These are phyloP conservation scores for Rhinocladiella similis DNA, from an alignment of 2,329 filamentous ascomycete species.

Conservation along the genomic window DNA sequence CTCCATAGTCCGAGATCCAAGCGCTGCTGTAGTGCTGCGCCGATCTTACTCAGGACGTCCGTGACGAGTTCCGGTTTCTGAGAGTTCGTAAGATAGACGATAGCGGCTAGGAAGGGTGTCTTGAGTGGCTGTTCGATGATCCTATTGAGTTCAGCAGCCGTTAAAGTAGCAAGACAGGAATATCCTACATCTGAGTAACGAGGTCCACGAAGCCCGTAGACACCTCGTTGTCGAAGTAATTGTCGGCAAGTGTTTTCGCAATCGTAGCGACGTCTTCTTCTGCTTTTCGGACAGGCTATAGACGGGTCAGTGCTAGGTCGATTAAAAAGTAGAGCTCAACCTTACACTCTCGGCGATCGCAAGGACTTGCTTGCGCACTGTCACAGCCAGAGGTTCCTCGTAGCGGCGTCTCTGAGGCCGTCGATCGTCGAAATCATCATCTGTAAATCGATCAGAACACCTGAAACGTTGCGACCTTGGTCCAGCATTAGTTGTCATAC, in stretches of 20 bases:
- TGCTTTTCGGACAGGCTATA: conserved; percentile 60
- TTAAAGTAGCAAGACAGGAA: neutral
- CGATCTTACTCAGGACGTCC: conserved; percentile 67
- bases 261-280: conserved; percentile 76
- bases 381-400: conserved; percentile 69
- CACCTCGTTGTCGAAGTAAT: conserved; percentile 82
- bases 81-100: conserved; percentile 76
- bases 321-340: neutral
- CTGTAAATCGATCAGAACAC: conserved; percentile 7
- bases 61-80: conserved; percentile 72
- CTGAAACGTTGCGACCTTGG: too few relatives aligned
- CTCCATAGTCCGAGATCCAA: conserved; percentile 79
- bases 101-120: conserved; percentile 88
- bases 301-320: conserved; percentile 1
- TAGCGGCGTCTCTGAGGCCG: conserved; percentile 72
- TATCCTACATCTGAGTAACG: conserved; percentile 67
- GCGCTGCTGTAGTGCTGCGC: conserved; percentile 63
- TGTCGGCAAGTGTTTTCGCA: conserved; percentile 74
- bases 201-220: conserved; percentile 72
- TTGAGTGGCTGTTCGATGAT: conserved; percentile 92
- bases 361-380: conserved; percentile 75
- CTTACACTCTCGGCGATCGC: conserved; percentile 73
- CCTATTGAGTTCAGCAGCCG: conserved; percentile 36
- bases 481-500: conserved; percentile 46
- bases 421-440: conserved; percentile 77